Evolutionary conservation across 352 stramenopile species (phyloP), one percentile per base, ranked within the genome.

Genomic region (Globisporangium megalacanthum): DNA sequence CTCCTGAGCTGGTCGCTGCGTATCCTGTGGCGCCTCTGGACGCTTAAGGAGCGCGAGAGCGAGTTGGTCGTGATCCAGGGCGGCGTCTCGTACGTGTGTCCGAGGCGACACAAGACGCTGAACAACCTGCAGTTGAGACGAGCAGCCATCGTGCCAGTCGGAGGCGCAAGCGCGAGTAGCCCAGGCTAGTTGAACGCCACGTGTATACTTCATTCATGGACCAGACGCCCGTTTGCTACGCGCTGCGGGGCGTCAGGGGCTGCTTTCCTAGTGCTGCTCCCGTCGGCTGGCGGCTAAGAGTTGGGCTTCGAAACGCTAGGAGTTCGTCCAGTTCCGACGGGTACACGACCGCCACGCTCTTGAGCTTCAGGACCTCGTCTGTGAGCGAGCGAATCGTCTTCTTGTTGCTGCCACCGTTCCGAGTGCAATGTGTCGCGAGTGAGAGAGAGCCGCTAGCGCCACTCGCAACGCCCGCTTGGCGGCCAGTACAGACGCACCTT

Each of bases 321-420:
- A 66, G 41, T 33, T 62, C 46, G 39, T 65, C 60, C 19, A 50
- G 31, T 14, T 52, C 54, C 19, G 60, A 46, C 14, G 60, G 53
- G 4, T 52, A 56, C 39, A 47, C 39, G 6, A 53, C 54, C 0
- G 65, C 61, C 6, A 55, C 60, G 29, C 70, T 62, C 51, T 82
- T 82, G 13, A 82, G 52, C 54, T 82, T 82, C 45, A 82, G 67
- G 42, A 82, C 61, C 42, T 82, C 72, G 11, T 79, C 72, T 3
- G 68, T 70, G 25, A 82, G 54, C 5, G 77, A 58, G 9, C 72
- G 69, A 25, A 78, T 56, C 5, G 72, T 81, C 22, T 73, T 72
- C 58, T 74, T 77, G 60, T 66, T 81, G 68, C 72, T 81, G 52
- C 6, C 4, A 17, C 45, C 2, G 35, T 13, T 39, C 35, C 35